Percentiles rank a stretch among this genome's conserved stretches.
Evolutionary conservation across 805 yeast species (phyloP).

Genomic region (Metschnikowia amazonensis): DNA sequence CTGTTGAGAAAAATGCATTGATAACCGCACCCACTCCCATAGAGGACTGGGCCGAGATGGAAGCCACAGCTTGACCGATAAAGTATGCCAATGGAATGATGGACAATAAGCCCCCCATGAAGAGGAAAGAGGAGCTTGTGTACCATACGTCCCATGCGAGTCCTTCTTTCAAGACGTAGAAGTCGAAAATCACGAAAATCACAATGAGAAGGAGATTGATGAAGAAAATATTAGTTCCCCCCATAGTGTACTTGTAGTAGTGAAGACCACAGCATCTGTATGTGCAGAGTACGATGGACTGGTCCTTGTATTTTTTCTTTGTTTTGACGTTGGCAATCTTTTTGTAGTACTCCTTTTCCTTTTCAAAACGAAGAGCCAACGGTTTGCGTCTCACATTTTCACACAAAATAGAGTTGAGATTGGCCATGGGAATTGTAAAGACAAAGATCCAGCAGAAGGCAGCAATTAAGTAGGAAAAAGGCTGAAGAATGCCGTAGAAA

Average conservation of each 20-base stretch:
- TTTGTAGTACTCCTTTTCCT: conserved; percentile 48
- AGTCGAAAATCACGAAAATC: conserved; percentile 76
- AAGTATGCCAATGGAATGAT: conserved; percentile 93
- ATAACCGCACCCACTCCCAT: conserved; percentile 99
- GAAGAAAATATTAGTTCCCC: conserved; percentile 91
- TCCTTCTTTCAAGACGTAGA: conserved; percentile 53
- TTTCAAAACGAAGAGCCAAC: conserved; percentile 72
- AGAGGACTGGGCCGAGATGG: conserved; percentile 95
- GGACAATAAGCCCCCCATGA: conserved; percentile 72
- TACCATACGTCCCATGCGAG: conserved; percentile 37
- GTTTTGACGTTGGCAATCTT: conserved; percentile 23
- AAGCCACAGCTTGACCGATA: conserved; percentile 99
- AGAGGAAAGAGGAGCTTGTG: conserved; percentile 63
- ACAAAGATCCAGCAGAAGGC: conserved; percentile 75
- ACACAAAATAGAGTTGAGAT: conserved; percentile 62
- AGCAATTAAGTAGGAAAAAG: conserved; percentile 55
- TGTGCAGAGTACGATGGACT: conserved; percentile 75
- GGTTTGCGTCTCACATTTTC: conserved; percentile 88
- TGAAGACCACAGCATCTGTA: conserved; percentile 89
- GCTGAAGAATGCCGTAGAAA: conserved; percentile 68
- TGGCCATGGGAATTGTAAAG: conserved; percentile 91
- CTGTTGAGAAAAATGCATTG: conserved; percentile 94
- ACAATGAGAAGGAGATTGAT: conserved; percentile 80
- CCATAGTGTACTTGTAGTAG: conserved; percentile 93
- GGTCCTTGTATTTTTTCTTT: conserved; percentile 41